These are phyloP conservation scores for Fusarium verticillioides DNA, from an alignment of 2,329 filamentous ascomycete genomes.

Conservation along the genomic window DNA sequence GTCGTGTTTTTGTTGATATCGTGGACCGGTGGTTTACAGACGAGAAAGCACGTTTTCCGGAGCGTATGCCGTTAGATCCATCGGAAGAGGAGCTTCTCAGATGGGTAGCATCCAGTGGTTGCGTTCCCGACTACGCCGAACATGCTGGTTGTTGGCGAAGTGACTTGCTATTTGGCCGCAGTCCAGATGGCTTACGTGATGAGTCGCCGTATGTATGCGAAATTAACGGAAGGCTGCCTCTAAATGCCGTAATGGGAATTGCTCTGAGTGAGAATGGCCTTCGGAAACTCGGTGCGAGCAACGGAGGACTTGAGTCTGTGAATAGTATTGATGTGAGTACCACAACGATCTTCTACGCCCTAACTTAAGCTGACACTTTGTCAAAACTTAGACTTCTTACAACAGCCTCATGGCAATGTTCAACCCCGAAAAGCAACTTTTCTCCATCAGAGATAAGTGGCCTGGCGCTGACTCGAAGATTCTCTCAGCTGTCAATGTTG, in stretches of 20 bases:
- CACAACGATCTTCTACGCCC: too few species aligned
- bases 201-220: conserved; percentile 21
- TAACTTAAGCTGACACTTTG: background rate
- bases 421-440: conserved; percentile 9
- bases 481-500: background rate
- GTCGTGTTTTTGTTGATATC: conserved; percentile 15
- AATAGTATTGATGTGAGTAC: conserved; percentile 11
- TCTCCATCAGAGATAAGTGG: conserved; percentile 9
- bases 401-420: conserved; percentile 8
- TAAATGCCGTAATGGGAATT: conserved; percentile 14
- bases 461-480: conserved; percentile 19
- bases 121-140: background rate
- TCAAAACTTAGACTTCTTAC: background rate
- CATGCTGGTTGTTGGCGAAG: conserved; percentile 29
- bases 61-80: conserved; percentile 26
- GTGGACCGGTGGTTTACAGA: conserved; percentile 26
- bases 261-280: background rate
- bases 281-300: conserved; percentile 3
- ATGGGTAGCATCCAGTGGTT: conserved; percentile 5
- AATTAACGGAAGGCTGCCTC: conserved; percentile 24
- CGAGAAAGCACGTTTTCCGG: conserved; percentile 4
- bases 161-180: conserved; percentile 22
- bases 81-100: conserved; percentile 11
- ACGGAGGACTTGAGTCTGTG: background rate
- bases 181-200: background rate